phyloP scores from a whole-genome alignment of 1,139 yeast genomes.

The Geotrichum restrictum region DNA sequence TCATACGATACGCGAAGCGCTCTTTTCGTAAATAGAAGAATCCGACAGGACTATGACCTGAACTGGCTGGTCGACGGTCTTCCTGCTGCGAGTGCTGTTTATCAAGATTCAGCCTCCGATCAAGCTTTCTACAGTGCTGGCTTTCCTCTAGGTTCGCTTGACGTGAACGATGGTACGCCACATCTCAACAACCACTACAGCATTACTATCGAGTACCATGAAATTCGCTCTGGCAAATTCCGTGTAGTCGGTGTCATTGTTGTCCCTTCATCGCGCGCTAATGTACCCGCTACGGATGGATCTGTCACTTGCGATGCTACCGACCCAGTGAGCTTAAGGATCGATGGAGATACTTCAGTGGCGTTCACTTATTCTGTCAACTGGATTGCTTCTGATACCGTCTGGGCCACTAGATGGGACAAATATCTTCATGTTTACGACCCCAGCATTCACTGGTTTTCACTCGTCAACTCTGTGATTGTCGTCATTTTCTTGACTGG shows the following conservation, averaged over 20 bases:
- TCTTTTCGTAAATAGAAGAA: constrained; percentile 68
- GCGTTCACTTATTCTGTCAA: constrained; percentile 59
- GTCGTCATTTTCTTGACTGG: constrained; percentile 74
- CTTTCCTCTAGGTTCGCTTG: constrained; percentile 62
- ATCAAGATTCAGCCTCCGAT: constrained; percentile 41
- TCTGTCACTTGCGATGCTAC: constrained; percentile 37
- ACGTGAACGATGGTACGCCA: constrained; percentile 39
- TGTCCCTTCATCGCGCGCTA: constrained; percentile 58
- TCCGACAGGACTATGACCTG: constrained; percentile 76
- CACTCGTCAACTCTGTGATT: constrained; percentile 76
- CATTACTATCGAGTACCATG: constrained; percentile 75
- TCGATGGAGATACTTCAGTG: constrained; percentile 42
- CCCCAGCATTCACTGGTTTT: constrained; percentile 94
- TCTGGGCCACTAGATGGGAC: constrained; percentile 99
- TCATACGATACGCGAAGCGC: constrained; percentile 62
- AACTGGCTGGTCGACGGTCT: constrained; percentile 95
- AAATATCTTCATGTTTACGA: constrained; percentile 87
- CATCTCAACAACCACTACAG: constrained; percentile 77
- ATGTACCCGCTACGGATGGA: background rate
- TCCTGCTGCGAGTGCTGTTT: constrained; percentile 79
- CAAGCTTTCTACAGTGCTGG: constrained; percentile 66
- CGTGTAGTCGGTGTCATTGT: constrained; percentile 92
- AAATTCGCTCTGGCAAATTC: constrained; percentile 55
- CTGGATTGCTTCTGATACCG: constrained; percentile 65
- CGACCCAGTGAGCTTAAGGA: constrained; percentile 35